A percentile compares a stretch with the other conserved stretches of the same genome.
These are phyloP conservation scores for Venturia nashicola DNA, from an alignment of 2,329 filamentous ascomycete genomes.

Conservation along the genomic window DNA sequence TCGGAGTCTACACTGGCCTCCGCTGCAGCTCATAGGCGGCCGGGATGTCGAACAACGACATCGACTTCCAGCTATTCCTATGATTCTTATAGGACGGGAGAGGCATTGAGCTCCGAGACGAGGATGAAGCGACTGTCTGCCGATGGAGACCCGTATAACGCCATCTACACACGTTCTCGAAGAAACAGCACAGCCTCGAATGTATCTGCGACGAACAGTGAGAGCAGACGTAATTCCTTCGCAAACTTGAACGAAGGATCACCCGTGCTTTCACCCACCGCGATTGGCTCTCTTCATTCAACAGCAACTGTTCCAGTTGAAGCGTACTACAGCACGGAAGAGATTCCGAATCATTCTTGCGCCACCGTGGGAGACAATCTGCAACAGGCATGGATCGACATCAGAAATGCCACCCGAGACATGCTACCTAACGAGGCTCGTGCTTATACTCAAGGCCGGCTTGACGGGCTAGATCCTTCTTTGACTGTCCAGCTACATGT, in stretches of 20 bases:
- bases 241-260: background rate
- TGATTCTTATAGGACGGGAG: background rate
- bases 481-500: background rate
- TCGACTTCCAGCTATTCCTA: background rate
- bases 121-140: background rate
- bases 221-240: background rate
- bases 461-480: conserved; percentile 2
- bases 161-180: conserved; percentile 6
- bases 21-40: background rate
- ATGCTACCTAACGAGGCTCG: conserved; percentile 5
- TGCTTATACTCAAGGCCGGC: conserved; percentile 8
- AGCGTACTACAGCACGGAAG: background rate
- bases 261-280: background rate
- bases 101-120: background rate
- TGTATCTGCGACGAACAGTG: background rate
- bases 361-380: background rate
- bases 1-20: background rate
- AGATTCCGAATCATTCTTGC: background rate
- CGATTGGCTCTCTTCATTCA: background rate
- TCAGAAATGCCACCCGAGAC: background rate
- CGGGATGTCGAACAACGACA: background rate
- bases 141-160: conserved; percentile 3
- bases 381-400: conserved; percentile 3
- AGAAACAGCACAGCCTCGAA: conserved; percentile 5
- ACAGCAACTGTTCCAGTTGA: background rate